Evolutionary conservation across 768 basidiomycete genomes (phyloP), one percentile per base, ranked within the genome.

Genomic region (Leccinum disarticulatum): DNA sequence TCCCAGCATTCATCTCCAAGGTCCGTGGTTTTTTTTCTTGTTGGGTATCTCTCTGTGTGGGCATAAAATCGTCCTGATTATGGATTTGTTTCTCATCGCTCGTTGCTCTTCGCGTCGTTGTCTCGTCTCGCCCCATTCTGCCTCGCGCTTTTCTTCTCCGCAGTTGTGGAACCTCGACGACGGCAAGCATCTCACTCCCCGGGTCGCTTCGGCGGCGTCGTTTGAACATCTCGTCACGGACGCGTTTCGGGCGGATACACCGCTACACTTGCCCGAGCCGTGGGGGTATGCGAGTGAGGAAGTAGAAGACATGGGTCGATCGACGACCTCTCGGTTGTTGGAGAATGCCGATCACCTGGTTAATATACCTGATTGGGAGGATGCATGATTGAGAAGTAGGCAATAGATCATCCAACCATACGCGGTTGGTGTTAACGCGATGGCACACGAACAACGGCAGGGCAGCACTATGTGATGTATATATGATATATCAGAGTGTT

Each of bases 91-190:
- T 41, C 10, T 2, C 8, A 5, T 41, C 4, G 4, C n/a, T 41
- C 2, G 17, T 41, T 41, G 9, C n/a, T n/a, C 41, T 19, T 51
- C 0, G 3, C 17, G 41, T 43, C 41, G 10, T 19, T 6, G 41
- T 41, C 8, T 41, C 38, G 38, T 17, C 17, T 41, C 17, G n/a
- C 2, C 41, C 19, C n/a, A 6, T 19, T 19, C n/a, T 0, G n/a
- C 19, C 10, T 46, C 19, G 19, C 10, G 19, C 43, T 43, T 6
- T 10, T 19, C 43, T n/a, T 43, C 43, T 4, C n/a, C 43, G 10
- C 31, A 69, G 68, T 28, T 69, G n/a, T 69, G 68, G 68, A 62
- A 70, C 56, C 62, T 69, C 28, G 69, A 71, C 13, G 47, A 27
- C 11, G 69, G 66, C 8, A 55, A 58, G 8, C 66, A 66, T 0